Evolutionary conservation across 108 stramenopile species (phyloP), one percentile per base, ranked within the genome.

Genomic region (Aurantiochytrium sp.): DNA sequence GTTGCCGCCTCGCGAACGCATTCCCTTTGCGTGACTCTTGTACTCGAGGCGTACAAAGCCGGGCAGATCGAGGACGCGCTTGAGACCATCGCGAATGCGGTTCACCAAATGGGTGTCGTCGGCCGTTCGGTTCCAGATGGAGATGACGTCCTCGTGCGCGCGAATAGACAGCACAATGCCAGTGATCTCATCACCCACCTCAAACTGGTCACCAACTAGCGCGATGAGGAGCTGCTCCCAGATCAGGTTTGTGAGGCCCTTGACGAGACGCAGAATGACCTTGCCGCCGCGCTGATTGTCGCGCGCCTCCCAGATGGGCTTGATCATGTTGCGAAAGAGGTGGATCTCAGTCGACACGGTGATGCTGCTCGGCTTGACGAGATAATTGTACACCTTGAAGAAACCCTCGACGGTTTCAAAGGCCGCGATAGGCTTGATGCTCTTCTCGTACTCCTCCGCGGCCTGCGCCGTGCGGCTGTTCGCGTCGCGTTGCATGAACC

Each of bases 231-330:
- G 91, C 92, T 97, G 97, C 90, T 99, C 98, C 97, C 96, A 98
- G 90, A 96, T 96, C 0, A 96, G 95, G 47, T 93, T 93, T 3
- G 95, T 95, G 59, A 96, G 83, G 3, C 96, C 96, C 88, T 96
- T 96, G 49, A 95, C 94, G 16, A 98, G 91, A 28, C 98, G 96
- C 44, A 99, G 92, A 73, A 97, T 97, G 96, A 97, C 97, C 89
- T 97, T 96, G 35, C 98, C 98, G 29, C 98, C 98, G 58, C 93
- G 92, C 72, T 93, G 90, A 76, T 99, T 98, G 72, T 89, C 88
- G 29, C 95, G 90, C 88, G 98, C 98, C 89, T 99, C 98, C 98
- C 98, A 99, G 0, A 97, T 97, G 23, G 98, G 98, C 88, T 97
- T 97, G 92, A 98, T 96, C 45, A 97, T 97, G 59, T 96, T 93